These are phyloP conservation scores for Colletotrichum tamarilloi DNA, from an alignment of 2,329 filamentous ascomycete genomes.

Conservation along the genomic window DNA sequence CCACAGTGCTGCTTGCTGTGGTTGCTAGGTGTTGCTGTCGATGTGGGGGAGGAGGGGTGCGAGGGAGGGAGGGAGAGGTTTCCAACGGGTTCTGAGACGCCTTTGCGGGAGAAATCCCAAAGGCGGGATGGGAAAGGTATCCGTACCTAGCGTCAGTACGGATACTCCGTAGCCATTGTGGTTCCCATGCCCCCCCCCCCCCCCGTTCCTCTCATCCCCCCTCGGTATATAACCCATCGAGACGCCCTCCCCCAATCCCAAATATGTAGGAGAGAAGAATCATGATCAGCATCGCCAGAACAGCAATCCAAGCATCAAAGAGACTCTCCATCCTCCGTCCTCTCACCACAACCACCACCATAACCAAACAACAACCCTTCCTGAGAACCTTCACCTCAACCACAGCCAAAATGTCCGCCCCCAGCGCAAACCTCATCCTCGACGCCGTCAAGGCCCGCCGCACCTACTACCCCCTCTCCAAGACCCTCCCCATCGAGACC, in stretches of 20 bases:
- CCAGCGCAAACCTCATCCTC: constrained; percentile 65
- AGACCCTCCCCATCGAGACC: constrained; percentile 68
- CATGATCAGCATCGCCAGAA: constrained; percentile 28
- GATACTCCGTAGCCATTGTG: background rate
- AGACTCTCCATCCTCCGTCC: constrained; percentile 19
- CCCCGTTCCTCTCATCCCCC: background rate
- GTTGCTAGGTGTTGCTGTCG: constrained; percentile 22
- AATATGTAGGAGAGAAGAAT: too few relatives aligned
- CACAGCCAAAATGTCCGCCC: constrained; percentile 36
- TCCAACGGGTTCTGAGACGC: constrained; percentile 29
- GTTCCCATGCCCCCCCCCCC: background rate
- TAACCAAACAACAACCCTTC: too few relatives aligned
- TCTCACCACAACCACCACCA: background rate
- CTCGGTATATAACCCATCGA: constrained; percentile 23
- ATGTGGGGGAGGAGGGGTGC: background rate
- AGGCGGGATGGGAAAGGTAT: background rate
- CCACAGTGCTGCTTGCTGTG: background rate
- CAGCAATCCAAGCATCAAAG: constrained; percentile 13
- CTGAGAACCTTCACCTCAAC: constrained; percentile 5
- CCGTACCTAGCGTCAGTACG: background rate
- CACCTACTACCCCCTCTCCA: constrained; percentile 75
- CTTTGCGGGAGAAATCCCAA: constrained; percentile 5
- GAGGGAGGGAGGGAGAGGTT: background rate
- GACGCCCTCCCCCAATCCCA: background rate
- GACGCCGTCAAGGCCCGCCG: constrained; percentile 75